Conservation (phyloP, 495 filamentous ascomycete genomes). For the Copromyces sp. region DNA sequence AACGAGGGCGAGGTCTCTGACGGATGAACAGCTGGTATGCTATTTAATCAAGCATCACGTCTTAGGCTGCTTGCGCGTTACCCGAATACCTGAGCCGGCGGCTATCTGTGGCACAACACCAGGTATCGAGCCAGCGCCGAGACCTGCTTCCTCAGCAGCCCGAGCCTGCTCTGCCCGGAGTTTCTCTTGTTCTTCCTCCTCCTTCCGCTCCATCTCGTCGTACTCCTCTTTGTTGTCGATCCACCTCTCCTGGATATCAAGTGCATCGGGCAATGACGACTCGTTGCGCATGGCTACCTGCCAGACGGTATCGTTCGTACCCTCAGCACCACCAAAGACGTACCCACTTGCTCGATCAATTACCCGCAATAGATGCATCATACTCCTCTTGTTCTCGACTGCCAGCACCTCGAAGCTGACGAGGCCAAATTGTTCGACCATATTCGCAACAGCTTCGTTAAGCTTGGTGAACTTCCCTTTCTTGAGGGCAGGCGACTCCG, state of each 20-base stretch:
- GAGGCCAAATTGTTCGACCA: constrained; percentile 80
- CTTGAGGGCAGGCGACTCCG: constrained; percentile 42
- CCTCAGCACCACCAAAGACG: constrained; percentile 83
- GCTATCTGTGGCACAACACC: constrained; percentile 3
- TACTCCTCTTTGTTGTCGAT: constrained; percentile 79
- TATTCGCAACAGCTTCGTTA: constrained; percentile 74
- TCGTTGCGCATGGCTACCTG: constrained; percentile 88
- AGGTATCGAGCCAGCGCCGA: constrained; percentile 7
- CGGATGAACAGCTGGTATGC: constrained; percentile 4
- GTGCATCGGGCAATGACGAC: constrained; percentile 62
- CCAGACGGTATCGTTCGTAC: constrained; percentile 90
- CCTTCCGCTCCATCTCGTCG: constrained; percentile 66
- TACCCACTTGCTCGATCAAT: constrained; percentile 90
- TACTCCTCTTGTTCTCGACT: constrained; percentile 90
- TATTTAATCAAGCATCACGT: constrained; percentile 6
- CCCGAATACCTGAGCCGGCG: constrained; percentile 14
- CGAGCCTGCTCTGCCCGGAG: constrained; percentile 19
- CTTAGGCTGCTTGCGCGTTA: constrained; percentile 17
- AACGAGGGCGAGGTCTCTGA: constrained; percentile 37
- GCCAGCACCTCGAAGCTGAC: constrained; percentile 89
- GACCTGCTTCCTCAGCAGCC: constrained; percentile 21
- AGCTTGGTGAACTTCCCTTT: constrained; percentile 68
- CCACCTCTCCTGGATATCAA: constrained; percentile 93
- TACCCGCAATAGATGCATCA: constrained; percentile 79
- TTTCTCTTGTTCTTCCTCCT: constrained; percentile 51